Conservation (phyloP, 352 stramenopile species). For the Aphanomyces stellatus region DNA sequence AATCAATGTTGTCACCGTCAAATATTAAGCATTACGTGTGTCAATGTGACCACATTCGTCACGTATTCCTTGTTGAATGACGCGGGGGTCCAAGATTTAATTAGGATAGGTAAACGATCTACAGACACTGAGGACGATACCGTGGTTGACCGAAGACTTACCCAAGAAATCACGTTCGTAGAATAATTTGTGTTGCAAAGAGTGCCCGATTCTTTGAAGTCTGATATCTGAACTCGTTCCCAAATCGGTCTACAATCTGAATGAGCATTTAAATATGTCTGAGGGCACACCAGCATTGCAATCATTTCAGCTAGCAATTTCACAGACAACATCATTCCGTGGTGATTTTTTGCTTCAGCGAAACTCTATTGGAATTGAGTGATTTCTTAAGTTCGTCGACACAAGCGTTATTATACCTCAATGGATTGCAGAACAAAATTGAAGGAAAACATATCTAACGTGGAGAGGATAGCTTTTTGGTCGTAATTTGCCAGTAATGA, state of each 20-base stretch:
- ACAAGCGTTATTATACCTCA: slow-evolving; percentile 24
- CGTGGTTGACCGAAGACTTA: background rate
- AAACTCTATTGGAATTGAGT: slow-evolving; percentile 46
- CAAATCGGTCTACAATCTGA: slow-evolving; percentile 32
- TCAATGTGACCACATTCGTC: slow-evolving; percentile 76
- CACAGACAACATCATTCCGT: slow-evolving; percentile 73
- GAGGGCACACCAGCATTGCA: slow-evolving; percentile 23
- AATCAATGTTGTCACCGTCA: background rate
- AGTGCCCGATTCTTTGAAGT: slow-evolving; percentile 76
- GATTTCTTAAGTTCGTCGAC: background rate
- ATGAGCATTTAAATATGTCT: background rate
- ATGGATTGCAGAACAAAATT: slow-evolving; percentile 86
- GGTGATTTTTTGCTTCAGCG: slow-evolving; percentile 64
- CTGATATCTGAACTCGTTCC: slow-evolving; percentile 56
- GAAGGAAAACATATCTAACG: slow-evolving; percentile 87
- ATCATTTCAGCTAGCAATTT: slow-evolving; percentile 80
- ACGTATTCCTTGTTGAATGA: slow-evolving; percentile 59
- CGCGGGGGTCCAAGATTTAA: slow-evolving; percentile 69
- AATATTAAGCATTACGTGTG: slow-evolving; percentile 37
- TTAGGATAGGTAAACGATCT: slow-evolving; percentile 65
- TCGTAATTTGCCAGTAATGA: slow-evolving; percentile 38
- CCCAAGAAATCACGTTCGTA: slow-evolving; percentile 79
- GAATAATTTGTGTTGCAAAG: slow-evolving; percentile 82
- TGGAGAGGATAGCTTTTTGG: slow-evolving; percentile 75
- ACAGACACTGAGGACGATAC: background rate